phyloP scores from a whole-genome alignment of 2,329 filamentous ascomycete genomes.

The Sclerotinia minor region DNA sequence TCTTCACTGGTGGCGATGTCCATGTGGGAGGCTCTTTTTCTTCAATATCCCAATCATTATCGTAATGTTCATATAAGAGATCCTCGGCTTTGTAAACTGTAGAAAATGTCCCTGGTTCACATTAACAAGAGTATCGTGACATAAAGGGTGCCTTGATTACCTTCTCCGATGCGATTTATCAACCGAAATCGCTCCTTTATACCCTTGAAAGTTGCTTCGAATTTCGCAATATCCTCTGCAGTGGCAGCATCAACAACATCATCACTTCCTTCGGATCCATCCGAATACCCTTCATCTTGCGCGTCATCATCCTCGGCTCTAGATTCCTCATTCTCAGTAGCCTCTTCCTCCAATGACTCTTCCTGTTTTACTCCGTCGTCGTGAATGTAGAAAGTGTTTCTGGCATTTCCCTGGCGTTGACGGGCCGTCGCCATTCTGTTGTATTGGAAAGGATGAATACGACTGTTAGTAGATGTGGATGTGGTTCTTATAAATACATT shows the following conservation, averaged over 20 bases:
- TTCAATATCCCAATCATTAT: conserved; percentile 84
- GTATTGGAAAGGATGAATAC: conserved; percentile 23
- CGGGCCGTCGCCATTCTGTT: conserved; percentile 38
- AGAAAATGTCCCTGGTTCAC: conserved; percentile 79
- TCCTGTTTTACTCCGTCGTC: conserved; percentile 43
- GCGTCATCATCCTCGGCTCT: conserved; percentile 33
- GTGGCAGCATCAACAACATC: conserved; percentile 66
- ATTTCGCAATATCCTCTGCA: conserved; percentile 80
- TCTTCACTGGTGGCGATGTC: conserved; percentile 66
- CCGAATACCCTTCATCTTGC: conserved; percentile 47
- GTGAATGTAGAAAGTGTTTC: conserved; percentile 44
- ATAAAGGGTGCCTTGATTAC: conserved; percentile 48
- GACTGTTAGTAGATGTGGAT: conserved; percentile 23
- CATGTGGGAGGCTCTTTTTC: conserved; percentile 64
- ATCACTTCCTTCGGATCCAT: conserved; percentile 58
- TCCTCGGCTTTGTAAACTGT: conserved; percentile 99
- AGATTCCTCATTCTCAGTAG: conserved; percentile 41
- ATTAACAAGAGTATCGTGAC: conserved; percentile 27
- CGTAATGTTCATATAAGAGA: conserved; percentile 76
- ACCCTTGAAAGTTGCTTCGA: conserved; percentile 78
- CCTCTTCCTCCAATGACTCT: conserved; percentile 41
- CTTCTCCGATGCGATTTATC: conserved; percentile 97
- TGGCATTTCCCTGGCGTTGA: conserved; percentile 36
- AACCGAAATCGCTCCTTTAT: conserved; percentile 83
- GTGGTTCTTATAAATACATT: conserved; percentile 15